These are phyloP conservation scores for Ogataea minuta DNA, from an alignment of 805 yeast species.

Conservation along the genomic window DNA sequence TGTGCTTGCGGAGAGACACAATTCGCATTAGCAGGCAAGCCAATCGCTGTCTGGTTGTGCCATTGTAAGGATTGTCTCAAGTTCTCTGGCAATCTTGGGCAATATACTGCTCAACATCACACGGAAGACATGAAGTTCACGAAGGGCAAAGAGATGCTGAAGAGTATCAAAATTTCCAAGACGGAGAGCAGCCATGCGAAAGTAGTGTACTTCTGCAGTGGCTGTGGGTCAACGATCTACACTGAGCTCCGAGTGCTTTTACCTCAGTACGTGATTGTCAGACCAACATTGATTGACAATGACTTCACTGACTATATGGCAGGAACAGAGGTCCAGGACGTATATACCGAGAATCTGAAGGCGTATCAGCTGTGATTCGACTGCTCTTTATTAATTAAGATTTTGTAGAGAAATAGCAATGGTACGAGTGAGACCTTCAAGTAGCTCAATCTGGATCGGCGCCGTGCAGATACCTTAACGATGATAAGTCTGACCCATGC, in stretches of 20 bases:
- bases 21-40: neutral
- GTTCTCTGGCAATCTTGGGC: slow-evolving; percentile 2
- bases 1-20: slow-evolving; percentile 1
- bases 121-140: neutral
- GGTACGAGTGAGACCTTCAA: too few species aligned
- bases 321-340: too few species aligned
- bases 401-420: too few species aligned
- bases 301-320: too few species aligned
- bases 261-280: neutral
- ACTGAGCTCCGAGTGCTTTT: neutral
- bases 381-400: too few species aligned
- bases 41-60: neutral
- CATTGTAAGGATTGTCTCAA: slow-evolving; percentile 4
- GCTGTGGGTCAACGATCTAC: neutral
- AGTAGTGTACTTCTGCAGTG: neutral
- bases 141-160: neutral
- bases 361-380: too few species aligned
- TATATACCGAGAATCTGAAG: too few species aligned
- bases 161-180: neutral
- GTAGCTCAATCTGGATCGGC: too few species aligned
- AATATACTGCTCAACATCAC: neutral
- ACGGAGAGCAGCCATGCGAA: slow-evolving; percentile 1
- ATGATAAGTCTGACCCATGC: too few species aligned
- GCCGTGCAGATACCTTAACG: too few species aligned
- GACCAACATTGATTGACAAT: neutral